These are phyloP conservation scores for Speleostelium caveatum DNA, from an alignment of 78 protist genomes.

Conservation along the genomic window DNA sequence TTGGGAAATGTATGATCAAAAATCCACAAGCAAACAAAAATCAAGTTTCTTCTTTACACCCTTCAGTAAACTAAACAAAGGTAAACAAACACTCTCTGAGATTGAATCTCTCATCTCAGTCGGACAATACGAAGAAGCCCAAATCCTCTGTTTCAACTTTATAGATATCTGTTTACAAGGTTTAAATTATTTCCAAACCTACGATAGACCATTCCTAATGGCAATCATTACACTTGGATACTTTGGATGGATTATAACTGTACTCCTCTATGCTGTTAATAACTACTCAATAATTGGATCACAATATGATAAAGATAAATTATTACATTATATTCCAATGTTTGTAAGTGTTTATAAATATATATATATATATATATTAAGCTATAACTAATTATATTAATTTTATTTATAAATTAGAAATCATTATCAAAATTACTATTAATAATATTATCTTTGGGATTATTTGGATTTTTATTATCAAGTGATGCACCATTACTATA, in stretches of 20 bases:
- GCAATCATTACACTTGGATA: constrained; percentile 84
- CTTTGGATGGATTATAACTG: constrained; percentile 80
- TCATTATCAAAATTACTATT: constrained; percentile 12
- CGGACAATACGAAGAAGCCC: constrained; percentile 61
- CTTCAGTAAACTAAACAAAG: constrained; percentile 33
- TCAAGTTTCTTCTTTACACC: constrained; percentile 49
- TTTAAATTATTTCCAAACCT: constrained; percentile 84
- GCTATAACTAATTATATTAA: not conserved
- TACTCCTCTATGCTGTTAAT: constrained; percentile 49
- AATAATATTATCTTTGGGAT: not conserved
- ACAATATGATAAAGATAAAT: not conserved
- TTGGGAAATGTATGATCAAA: constrained; percentile 60
- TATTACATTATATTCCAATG: not conserved
- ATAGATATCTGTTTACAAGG: constrained; percentile 74
- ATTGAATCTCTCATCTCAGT: not conserved
- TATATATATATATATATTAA: not conserved
- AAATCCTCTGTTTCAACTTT: constrained; percentile 20
- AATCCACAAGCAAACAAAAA: constrained; percentile 16
- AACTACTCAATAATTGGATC: constrained; percentile 42
- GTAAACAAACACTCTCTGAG: not conserved
- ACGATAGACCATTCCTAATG: constrained; percentile 87
- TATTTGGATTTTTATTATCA: constrained; percentile 28
- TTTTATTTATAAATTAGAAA: not conserved
- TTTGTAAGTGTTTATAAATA: not conserved
- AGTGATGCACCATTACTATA: constrained; percentile 68